Evolutionary conservation across 495 filamentous ascomycete genomes (phyloP), one percentile per base, ranked within the genome.

Genomic region (Lasiosphaeria hispida): DNA sequence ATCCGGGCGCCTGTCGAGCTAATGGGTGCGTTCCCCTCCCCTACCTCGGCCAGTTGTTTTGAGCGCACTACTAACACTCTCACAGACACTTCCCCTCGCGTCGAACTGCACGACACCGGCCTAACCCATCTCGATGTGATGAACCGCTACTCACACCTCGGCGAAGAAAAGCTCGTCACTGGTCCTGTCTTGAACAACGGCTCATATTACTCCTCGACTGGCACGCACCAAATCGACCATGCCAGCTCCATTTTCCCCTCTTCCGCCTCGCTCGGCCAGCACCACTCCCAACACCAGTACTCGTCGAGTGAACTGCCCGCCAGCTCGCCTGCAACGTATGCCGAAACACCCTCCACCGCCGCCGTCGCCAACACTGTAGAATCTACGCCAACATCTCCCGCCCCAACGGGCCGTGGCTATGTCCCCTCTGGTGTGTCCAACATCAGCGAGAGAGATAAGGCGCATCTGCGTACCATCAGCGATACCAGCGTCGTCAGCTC

Each of bases 391-490:
- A 23, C 15, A 30, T 30, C 54, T 18, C 18, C 54, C 4, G 9
- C 50, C 11, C 52, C 60, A 51, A 34, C 58, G 34, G 23, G 48
- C 17, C 37, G 50, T 15, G 51, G 68, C 13, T 60, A 57, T 48
- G 63, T 76, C 11, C 62, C 67, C 19, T 75, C 71, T 37, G 77
- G 70, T 53, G 48, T 80, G n/a, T 77, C 73, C 14, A 66, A 70
- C 49, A 44, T 80, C 35, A 75, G 69, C 57, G 75, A 78, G 41
- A 62, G 65, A 3, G 75, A 79, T 23, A 53, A 62, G 7, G 63
- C 71, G 1, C 79, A 82, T 53, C 63, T 80, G n/a, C 64, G 78
- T 0, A 73, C 77, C 18, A 71, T 76, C 34, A 77, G 74, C 63
- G 76, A 77, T 48, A 67, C 69, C 3, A 78, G 23, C 5, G 23